phyloP scores from a whole-genome alignment of 352 stramenopile species.

The Elongisporangium senticosum region DNA sequence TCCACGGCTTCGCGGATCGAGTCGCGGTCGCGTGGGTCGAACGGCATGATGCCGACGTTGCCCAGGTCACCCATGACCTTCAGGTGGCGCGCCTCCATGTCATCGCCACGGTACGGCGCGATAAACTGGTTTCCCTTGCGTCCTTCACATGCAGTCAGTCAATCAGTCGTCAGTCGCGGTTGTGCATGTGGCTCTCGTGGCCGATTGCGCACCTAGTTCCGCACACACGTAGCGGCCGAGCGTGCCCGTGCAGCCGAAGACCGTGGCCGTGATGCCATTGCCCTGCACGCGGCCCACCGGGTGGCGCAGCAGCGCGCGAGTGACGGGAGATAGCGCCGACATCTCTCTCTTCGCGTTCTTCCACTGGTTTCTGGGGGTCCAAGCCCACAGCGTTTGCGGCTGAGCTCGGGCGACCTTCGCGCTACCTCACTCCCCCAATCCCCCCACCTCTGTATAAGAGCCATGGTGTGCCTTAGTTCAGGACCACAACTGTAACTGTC shows the following conservation, averaged over 20 bases:
- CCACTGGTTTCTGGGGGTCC: slow-evolving; percentile 4
- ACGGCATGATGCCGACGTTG: slow-evolving; percentile 75
- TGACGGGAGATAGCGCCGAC: slow-evolving; percentile 78
- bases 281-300: slow-evolving; percentile 62
- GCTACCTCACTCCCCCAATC: slow-evolving; percentile 6
- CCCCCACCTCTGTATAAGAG: background rate
- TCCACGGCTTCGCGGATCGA: slow-evolving; percentile 90
- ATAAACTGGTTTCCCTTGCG: slow-evolving; percentile 74
- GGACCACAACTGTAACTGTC: background rate
- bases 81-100: slow-evolving; percentile 91
- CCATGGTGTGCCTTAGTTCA: background rate
- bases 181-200: slow-evolving; percentile 12
- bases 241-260: slow-evolving; percentile 95
- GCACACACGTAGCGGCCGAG: slow-evolving; percentile 93
- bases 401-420: slow-evolving; percentile 27
- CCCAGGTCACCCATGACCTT: slow-evolving; percentile 93
- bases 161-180: background rate
- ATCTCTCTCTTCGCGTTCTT: slow-evolving; percentile 24
- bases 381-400: slow-evolving; percentile 2
- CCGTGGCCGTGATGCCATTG: slow-evolving; percentile 87
- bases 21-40: slow-evolving; percentile 88
- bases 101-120: slow-evolving; percentile 91
- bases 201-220: slow-evolving; percentile 82
- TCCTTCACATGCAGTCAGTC: slow-evolving; percentile 21
- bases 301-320: slow-evolving; percentile 70